Base-by-base conservation (phyloP, 441 rosid species). In the Bocquillonia castaneifolia region DNA sequence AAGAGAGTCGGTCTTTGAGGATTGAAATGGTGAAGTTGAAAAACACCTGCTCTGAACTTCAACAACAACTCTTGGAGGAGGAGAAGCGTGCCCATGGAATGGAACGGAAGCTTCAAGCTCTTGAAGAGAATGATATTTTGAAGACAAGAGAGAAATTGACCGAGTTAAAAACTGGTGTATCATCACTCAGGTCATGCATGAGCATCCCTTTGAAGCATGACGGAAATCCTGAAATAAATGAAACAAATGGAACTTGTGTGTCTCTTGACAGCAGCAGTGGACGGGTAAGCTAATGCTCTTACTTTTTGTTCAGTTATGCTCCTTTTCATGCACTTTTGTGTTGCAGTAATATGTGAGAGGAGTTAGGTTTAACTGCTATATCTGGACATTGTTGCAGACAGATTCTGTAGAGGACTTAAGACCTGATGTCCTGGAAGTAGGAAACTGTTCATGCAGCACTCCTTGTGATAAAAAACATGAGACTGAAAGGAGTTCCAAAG, bases 101-200 rank as follows among this genome's bases (percentile, higher is more conserved):
- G 82, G 81, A 84, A 79, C 84, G 47, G 70, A 82, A 72, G 81
- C 85, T 90, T 63, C 86, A 85, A 71, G 86, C 74, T 77, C 70
- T 83, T 70, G 91, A 88, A 77, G 87, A 85, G 69, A 78, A 68
- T 71, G 79, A 83, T 71, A 81, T 92, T 75, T 77, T 76, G 69
- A 74, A 72, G 64, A 81, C 90, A 68, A 85, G 77, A 73, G 85
- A 85, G 73, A 87, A 84, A 79, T 74, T 95, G 47, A 77, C 80
- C 34, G 91, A 86, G 85, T 79, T 95, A 48, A 85, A 80, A 74
- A 78, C 78, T 61, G 92, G 89, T 6, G 81, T 90, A 45, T 86
- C 80, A 39, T 77, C 87, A 56, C 82, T 92, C 62, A 83, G 81
- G 77, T 86, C 89, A 74, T 80, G 84, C 81, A 74, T 89, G 80